Evolutionary conservation across 441 rosid species (phyloP).

Genomic region (Gossypium davidsonii): DNA sequence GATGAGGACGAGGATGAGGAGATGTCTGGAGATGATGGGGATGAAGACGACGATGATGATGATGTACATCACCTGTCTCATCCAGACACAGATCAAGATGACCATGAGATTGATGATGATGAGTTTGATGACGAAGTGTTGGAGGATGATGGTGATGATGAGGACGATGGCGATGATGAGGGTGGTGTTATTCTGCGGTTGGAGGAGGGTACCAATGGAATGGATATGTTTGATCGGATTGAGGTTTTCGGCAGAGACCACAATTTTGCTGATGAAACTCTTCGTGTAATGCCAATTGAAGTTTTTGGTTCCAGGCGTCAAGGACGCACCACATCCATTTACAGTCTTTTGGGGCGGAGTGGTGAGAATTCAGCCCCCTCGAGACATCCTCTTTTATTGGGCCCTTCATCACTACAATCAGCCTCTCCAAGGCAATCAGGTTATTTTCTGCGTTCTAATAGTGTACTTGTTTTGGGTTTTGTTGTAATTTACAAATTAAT

Average conservation of each 20-base stretch:
- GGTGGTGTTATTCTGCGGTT: slow-evolving; percentile 87
- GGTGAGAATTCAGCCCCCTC: slow-evolving; percentile 62
- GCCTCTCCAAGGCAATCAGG: slow-evolving; percentile 61
- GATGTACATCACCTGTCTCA: slow-evolving; percentile 89
- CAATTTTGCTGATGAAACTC: slow-evolving; percentile 78
- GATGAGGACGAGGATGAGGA: slow-evolving; percentile 58
- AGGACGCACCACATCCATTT: slow-evolving; percentile 91
- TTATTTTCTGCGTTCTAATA: slow-evolving; percentile 11
- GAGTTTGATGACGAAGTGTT: slow-evolving; percentile 91
- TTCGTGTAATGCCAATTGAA: slow-evolving; percentile 97
- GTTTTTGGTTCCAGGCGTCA: slow-evolving; percentile 97
- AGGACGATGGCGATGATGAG: slow-evolving; percentile 87
- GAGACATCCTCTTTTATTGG: slow-evolving; percentile 85
- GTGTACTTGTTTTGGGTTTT: not conserved
- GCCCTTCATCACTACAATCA: slow-evolving; percentile 45
- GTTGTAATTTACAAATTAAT: not conserved
- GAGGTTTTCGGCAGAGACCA: slow-evolving; percentile 90
- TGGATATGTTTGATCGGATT: slow-evolving; percentile 89
- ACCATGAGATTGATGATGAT: slow-evolving; percentile 93
- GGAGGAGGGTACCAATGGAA: slow-evolving; percentile 91
- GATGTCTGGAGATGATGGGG: slow-evolving; percentile 87
- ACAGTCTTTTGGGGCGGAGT: slow-evolving; percentile 84
- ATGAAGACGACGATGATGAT: slow-evolving; percentile 78
- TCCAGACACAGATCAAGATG: slow-evolving; percentile 94
- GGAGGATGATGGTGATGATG: slow-evolving; percentile 95